Evolutionary conservation across 1,284 basidiomycete genomes (phyloP), one percentile per base, ranked within the genome.

Genomic region (Heterobasidion parviporum): DNA sequence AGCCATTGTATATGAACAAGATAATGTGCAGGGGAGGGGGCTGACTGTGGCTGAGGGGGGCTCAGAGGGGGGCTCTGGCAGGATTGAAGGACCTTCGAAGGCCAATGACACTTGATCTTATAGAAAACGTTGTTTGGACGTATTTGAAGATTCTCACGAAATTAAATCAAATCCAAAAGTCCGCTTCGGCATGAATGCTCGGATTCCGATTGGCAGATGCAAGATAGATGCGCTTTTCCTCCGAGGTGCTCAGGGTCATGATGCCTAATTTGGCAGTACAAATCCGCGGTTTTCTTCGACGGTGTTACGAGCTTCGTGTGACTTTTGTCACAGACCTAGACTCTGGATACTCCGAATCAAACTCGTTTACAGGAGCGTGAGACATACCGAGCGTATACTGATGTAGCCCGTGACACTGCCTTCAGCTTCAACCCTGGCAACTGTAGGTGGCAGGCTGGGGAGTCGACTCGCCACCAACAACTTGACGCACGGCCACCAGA

Each of bases 1-100:
- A 50, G 80, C 75, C 85, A 89, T 89, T n/a, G 45, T 48, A 26
- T 43, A 59, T 5, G 47, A 51, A 32, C 56, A 54, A 52, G 15
- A 50, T 10, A 53, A 38, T 46, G 45, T 20, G 12, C 46, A 50
- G 48, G 52, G 50, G 52, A 50, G 59, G 48, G 45, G 34, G 44
- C 16, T 14, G 46, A 10, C 18, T 18, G 26, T 26, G 26, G 26
- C 26, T 48, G 46, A 48, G 52, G 8, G 8, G 53, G 55, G 60
- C 15, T 43, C 53, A 49, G 51, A 55, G 60, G 56, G 60, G 60
- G 60, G 59, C 56, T 56, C 53, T 57, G 60, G 43, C 60, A 57
- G 49, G 59, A 56, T 59, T 48, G 60, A 56, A 46, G 38, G 45
- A 56, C 35, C 54, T 57, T 26, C 63, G 60, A 64, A 61, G 56